Evolutionary conservation across 495 filamentous ascomycete species (phyloP).

Genomic region (Penicillium steckii): DNA sequence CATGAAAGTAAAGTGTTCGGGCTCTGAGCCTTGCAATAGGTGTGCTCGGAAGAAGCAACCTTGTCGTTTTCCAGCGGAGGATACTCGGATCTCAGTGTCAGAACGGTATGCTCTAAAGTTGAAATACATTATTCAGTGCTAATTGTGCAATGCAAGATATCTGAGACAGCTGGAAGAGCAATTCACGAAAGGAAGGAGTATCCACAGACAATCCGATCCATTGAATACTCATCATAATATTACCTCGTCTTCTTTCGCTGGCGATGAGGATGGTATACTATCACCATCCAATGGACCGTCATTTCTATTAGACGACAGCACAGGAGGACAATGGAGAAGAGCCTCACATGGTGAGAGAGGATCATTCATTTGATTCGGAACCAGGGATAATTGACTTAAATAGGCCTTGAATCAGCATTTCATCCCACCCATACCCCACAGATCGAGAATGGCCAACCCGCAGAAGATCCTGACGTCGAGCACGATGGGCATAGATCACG

Average conservation of each 20-base stretch:
- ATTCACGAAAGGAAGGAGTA: slow-evolving; percentile 6
- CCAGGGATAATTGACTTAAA: not conserved
- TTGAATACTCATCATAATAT: not conserved
- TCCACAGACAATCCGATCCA: not conserved
- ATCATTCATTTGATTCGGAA: not conserved
- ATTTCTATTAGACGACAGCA: slow-evolving; percentile 6
- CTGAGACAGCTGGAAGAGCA: slow-evolving; percentile 24
- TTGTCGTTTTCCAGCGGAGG: slow-evolving; percentile 32
- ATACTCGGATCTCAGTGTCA: slow-evolving; percentile 31
- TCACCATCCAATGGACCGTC: slow-evolving; percentile 1
- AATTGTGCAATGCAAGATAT: slow-evolving; percentile 11
- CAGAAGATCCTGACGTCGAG: slow-evolving; percentile 6
- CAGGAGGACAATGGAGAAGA: slow-evolving; percentile 4
- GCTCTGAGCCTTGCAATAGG: slow-evolving; percentile 30
- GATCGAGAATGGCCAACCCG: not conserved
- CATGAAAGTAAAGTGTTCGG: slow-evolving; percentile 42
- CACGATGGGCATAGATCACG: slow-evolving; percentile 20
- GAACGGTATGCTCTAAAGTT: slow-evolving; percentile 21
- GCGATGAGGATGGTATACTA: slow-evolving; percentile 4
- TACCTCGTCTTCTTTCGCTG: slow-evolving; percentile 1
- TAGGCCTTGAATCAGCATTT: slow-evolving; percentile 6
- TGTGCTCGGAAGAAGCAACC: slow-evolving; percentile 30
- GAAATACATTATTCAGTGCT: not conserved
- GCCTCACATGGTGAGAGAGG: slow-evolving; percentile 4
- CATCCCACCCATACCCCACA: not conserved